A percentile compares a stretch with the other conserved stretches of the same genome.
phyloP scores from a whole-genome alignment of 2,329 filamentous ascomycete genomes.

The Aspergillus fumigatus region DNA sequence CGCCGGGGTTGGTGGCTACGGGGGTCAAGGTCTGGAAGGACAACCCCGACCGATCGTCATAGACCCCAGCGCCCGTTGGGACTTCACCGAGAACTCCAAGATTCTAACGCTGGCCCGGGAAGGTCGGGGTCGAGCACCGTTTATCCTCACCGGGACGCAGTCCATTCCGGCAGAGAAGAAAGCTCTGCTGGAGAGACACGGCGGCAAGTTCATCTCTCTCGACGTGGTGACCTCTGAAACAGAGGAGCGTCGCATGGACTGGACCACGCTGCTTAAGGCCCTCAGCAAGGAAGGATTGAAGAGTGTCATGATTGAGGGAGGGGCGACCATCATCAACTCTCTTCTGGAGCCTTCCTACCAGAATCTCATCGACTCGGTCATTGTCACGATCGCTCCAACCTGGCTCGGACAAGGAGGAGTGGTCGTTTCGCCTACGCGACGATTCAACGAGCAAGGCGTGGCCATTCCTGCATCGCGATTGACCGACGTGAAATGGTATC shows the following conservation, averaged over 20 bases:
- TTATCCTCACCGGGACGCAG: slow-evolving; percentile 50
- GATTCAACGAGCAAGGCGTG: slow-evolving; percentile 45
- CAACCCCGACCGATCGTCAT: slow-evolving; percentile 79
- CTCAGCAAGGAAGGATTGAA: slow-evolving; percentile 55
- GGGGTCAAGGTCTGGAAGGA: slow-evolving; percentile 40
- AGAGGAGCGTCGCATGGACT: slow-evolving; percentile 39
- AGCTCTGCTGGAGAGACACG: slow-evolving; percentile 23
- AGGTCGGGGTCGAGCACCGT: slow-evolving; percentile 66
- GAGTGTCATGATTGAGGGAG: slow-evolving; percentile 90
- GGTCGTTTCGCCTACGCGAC: slow-evolving; percentile 64
- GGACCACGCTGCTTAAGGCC: slow-evolving; percentile 56
- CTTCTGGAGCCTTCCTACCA: slow-evolving; percentile 58
- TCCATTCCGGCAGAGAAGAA: slow-evolving; percentile 12
- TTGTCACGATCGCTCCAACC: slow-evolving; percentile 82
- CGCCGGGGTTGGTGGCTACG: slow-evolving; percentile 51
- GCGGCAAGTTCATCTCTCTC: slow-evolving; percentile 29
- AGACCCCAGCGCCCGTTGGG: slow-evolving; percentile 71
- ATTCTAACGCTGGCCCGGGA: slow-evolving; percentile 60
- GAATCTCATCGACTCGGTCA: slow-evolving; percentile 64
- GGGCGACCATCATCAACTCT: slow-evolving; percentile 74
- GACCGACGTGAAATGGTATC: slow-evolving; percentile 64
- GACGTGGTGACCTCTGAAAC: slow-evolving; percentile 10
- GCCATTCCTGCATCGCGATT: slow-evolving; percentile 58
- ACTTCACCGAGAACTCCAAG: slow-evolving; percentile 54
- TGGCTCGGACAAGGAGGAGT: slow-evolving; percentile 82